Conservation (phyloP, 495 filamentous ascomycete genomes). For the Extremus antarcticus region DNA sequence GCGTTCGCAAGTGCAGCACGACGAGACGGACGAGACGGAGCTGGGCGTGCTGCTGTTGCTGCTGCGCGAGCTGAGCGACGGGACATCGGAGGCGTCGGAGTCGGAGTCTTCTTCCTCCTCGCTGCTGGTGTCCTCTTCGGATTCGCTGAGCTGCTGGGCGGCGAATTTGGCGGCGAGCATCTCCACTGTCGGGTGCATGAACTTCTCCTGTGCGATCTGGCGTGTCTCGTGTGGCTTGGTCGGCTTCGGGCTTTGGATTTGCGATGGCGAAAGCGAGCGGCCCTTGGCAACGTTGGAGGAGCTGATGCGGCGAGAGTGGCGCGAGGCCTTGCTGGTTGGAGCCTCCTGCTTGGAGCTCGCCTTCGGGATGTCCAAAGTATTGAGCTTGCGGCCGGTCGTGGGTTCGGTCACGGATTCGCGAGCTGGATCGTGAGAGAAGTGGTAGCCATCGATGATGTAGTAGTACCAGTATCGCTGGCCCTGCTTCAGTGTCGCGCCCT, state of each 20-base stretch:
- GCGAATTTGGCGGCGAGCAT: slow-evolving; percentile 61
- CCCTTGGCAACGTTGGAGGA: slow-evolving; percentile 66
- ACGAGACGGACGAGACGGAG: slow-evolving; percentile 62
- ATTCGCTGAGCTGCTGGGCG: slow-evolving; percentile 6
- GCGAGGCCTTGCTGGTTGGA: slow-evolving; percentile 31
- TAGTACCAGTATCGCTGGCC: slow-evolving; percentile 99
- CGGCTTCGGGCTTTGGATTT: slow-evolving; percentile 86
- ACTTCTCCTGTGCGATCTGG: slow-evolving; percentile 62
- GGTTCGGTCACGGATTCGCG: slow-evolving; percentile 84
- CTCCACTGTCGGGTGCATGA: slow-evolving; percentile 49
- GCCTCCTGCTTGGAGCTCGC: slow-evolving; percentile 17
- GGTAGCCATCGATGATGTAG: slow-evolving; percentile 99
- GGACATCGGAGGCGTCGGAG: slow-evolving; percentile 41
- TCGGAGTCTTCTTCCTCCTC: slow-evolving; percentile 35
- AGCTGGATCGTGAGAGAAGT: slow-evolving; percentile 93
- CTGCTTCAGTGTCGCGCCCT: slow-evolving; percentile 67
- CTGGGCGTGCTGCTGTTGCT: slow-evolving; percentile 68
- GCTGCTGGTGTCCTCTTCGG: slow-evolving; percentile 5
- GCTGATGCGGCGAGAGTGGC: slow-evolving; percentile 36
- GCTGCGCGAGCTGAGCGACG: slow-evolving; percentile 51
- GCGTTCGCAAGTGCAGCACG: slow-evolving; percentile 76
- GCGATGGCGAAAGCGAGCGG: slow-evolving; percentile 72
- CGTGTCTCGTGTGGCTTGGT: slow-evolving; percentile 74
- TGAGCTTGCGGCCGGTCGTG: slow-evolving; percentile 90
- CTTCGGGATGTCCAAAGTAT: slow-evolving; percentile 58